Conservation (phyloP, 2,329 filamentous ascomycete species). For the Mycosphaerelloides madeirae region DNA sequence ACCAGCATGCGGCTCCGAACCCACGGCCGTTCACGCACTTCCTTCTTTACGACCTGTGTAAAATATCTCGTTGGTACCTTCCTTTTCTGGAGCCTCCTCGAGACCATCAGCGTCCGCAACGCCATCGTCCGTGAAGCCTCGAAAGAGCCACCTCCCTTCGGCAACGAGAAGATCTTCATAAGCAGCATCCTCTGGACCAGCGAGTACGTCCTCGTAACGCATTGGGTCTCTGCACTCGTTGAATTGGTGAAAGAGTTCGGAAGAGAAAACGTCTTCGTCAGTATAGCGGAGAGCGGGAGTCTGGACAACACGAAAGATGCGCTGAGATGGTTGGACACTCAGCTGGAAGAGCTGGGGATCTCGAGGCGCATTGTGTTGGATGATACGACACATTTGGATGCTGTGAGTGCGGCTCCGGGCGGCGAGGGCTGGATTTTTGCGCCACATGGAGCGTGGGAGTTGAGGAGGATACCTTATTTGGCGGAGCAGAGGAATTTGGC, state of each 20-base stretch:
- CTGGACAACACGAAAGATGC: conserved; percentile 64
- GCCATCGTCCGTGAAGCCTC: conserved; percentile 14
- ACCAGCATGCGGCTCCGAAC: too few species aligned
- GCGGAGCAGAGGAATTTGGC: conserved; percentile 60
- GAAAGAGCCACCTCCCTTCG: conserved; percentile 13
- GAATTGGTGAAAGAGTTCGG: conserved; percentile 55
- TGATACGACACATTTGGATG: conserved; percentile 55
- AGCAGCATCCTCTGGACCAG: conserved; percentile 67
- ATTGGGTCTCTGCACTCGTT: conserved; percentile 61
- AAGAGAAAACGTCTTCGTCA: conserved; percentile 61
- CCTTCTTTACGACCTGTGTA: too few species aligned
- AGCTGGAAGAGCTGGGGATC: conserved; percentile 52
- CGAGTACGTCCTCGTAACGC: conserved; percentile 53
- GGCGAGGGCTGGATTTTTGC: conserved; percentile 62
- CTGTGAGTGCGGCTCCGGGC: conserved; percentile 45
- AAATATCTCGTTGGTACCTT: conserved; percentile 1
- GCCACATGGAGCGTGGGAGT: conserved; percentile 48
- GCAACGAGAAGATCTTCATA: conserved; percentile 54
- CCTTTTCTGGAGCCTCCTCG: conserved; percentile 20
- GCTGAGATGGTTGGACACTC: conserved; percentile 52
- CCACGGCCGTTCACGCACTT: too few species aligned
- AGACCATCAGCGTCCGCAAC: conserved; percentile 18
- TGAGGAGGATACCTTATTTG: conserved; percentile 65
- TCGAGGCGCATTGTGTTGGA: conserved; percentile 54
- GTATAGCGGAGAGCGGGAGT: conserved; percentile 64